phyloP scores from a whole-genome alignment of 2,329 filamentous ascomycete genomes.

The Curvularia verruculosa region DNA sequence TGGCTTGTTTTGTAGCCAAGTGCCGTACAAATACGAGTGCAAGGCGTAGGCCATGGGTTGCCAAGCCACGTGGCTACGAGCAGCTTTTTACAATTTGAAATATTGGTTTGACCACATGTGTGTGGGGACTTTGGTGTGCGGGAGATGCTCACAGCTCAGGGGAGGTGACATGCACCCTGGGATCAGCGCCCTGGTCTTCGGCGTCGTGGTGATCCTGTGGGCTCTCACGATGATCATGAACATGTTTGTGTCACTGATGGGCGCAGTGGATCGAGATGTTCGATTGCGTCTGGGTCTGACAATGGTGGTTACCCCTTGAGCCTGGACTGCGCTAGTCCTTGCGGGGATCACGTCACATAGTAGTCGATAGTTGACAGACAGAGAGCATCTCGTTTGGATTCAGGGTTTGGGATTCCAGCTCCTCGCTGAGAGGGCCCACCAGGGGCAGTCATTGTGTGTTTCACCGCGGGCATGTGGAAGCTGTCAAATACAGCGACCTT shows the following conservation, averaged over 20 bases:
- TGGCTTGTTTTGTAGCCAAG: not conserved
- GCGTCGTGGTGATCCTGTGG: conserved; percentile 8
- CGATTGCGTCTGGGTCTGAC: not conserved
- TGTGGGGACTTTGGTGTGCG: conserved; percentile 1
- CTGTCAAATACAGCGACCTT: not conserved
- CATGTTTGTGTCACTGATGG: conserved; percentile 1
- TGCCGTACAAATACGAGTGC: conserved; percentile 5
- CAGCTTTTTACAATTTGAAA: conserved; percentile 4
- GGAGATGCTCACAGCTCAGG: conserved; percentile 4
- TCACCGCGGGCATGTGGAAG: not conserved
- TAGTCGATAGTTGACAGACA: not conserved
- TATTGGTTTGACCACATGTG: conserved; percentile 1
- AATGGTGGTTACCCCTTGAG: not conserved
- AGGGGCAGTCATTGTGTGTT: not conserved
- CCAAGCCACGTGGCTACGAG: conserved; percentile 17
- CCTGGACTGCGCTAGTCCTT: not conserved
- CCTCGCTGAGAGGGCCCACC: not conserved
- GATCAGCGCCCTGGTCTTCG: conserved; percentile 10
- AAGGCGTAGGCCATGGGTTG: conserved; percentile 13
- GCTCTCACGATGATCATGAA: conserved; percentile 7
- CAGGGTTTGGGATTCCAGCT: not conserved
- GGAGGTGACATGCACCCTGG: conserved; percentile 2
- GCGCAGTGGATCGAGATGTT: not conserved
- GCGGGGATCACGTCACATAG: not conserved
- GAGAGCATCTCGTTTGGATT: not conserved